Evolutionary conservation across 2,329 filamentous ascomycete species (phyloP).

Genomic region (Trichoderma guizhouense): DNA sequence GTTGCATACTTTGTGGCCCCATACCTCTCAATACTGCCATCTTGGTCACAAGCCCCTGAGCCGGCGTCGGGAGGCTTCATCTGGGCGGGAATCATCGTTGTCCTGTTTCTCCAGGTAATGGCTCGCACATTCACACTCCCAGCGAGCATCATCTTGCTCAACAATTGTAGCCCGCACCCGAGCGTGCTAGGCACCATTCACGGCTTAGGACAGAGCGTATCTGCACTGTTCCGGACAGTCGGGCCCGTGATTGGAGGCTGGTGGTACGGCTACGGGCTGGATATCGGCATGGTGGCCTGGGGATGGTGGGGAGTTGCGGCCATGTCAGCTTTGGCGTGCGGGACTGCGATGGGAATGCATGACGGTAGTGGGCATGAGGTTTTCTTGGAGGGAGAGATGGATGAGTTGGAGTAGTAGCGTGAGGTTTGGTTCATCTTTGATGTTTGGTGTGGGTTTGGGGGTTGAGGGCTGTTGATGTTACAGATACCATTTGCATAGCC

Average conservation of each 20-base stretch:
- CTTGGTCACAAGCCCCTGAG: constrained; percentile 38
- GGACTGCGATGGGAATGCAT: constrained; percentile 56
- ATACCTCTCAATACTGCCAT: constrained; percentile 62
- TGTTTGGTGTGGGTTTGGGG: neutral
- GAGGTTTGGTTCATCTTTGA: neutral
- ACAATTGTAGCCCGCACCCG: constrained; percentile 58
- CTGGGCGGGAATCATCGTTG: constrained; percentile 59
- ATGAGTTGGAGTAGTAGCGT: constrained; percentile 19
- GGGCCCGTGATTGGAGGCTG: constrained; percentile 46
- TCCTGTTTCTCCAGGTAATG: constrained; percentile 66
- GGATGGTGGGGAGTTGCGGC: constrained; percentile 47
- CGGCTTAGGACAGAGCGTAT: constrained; percentile 50
- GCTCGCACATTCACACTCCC: constrained; percentile 67
- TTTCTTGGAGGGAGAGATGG: constrained; percentile 44
- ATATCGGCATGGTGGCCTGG: constrained; percentile 44
- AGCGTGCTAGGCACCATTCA: constrained; percentile 57
- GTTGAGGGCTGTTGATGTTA: neutral
- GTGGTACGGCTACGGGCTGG: constrained; percentile 45
- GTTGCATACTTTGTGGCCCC: constrained; percentile 65
- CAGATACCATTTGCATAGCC: neutral
- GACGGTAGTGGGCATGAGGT: constrained; percentile 64
- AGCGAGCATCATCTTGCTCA: constrained; percentile 57
- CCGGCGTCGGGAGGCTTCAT: constrained; percentile 49
- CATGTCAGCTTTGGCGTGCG: constrained; percentile 55
- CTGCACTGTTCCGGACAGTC: constrained; percentile 41